Conservation (phyloP, 805 yeast species). For the Yarrowia divulgata region DNA sequence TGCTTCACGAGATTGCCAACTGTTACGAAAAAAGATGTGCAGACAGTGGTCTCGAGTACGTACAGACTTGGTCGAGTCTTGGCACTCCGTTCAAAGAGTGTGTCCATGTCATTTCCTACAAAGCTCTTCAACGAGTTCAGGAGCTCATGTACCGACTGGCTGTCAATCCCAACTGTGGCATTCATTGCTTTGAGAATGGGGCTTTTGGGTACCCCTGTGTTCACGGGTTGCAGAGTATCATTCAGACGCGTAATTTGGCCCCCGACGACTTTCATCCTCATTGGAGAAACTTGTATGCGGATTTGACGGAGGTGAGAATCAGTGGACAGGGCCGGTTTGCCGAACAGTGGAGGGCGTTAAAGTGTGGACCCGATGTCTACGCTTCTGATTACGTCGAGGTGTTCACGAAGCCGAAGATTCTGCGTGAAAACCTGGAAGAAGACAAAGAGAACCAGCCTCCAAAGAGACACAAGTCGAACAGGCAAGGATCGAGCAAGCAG, state of each 20-base stretch:
- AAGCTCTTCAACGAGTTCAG: background rate
- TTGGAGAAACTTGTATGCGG: constrained; percentile 1
- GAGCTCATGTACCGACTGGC: background rate
- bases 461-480: background rate
- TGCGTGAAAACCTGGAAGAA: background rate
- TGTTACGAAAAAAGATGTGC: background rate
- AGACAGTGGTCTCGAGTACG: background rate
- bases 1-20: background rate
- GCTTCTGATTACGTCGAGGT: no score
- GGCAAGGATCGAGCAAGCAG: background rate
- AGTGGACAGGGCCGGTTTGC: background rate
- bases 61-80: background rate
- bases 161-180: no score
- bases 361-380: background rate
- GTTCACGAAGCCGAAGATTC: no score
- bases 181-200: no score
- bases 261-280: constrained; percentile 5
- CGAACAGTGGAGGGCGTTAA: background rate
- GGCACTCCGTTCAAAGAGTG: background rate
- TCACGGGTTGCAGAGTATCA: background rate
- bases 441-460: background rate
- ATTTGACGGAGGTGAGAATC: background rate
- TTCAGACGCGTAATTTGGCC: background rate
- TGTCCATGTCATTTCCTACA: background rate
- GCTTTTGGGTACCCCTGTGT: background rate